Evolutionary conservation across 2,329 filamentous ascomycete genomes (phyloP).

Genomic region (Phyllosticta paracitricarpa): DNA sequence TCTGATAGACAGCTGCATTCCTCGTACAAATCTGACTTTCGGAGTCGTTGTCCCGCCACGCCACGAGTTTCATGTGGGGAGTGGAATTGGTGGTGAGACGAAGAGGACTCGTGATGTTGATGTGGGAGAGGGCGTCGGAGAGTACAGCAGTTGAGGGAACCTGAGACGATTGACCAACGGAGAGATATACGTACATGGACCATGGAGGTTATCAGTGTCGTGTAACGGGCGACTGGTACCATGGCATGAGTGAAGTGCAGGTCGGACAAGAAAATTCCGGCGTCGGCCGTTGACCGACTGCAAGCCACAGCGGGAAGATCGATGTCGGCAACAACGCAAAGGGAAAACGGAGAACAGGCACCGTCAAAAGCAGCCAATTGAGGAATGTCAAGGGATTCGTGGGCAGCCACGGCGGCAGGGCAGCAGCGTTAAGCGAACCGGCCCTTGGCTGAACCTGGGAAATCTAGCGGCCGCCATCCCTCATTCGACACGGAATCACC

Average conservation of each 20-base stretch:
- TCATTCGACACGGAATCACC: conserved; percentile 9
- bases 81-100: background rate
- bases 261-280: background rate
- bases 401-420: background rate
- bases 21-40: background rate
- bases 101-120: background rate
- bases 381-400: background rate
- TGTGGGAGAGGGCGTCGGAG: background rate
- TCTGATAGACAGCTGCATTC: background rate
- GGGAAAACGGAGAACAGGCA: background rate
- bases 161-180: background rate
- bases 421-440: background rate
- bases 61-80: background rate
- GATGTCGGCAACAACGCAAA: background rate
- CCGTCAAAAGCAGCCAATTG: background rate
- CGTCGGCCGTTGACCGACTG: background rate
- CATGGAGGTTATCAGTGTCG: background rate
- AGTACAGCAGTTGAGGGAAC: background rate
- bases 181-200: background rate
- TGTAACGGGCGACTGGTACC: background rate
- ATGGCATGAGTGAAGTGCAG: background rate
- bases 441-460: background rate
- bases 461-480: conserved; percentile 3
- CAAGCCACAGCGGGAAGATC: background rate
- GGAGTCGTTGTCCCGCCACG: background rate